These are phyloP conservation scores for Pseudozyma sp. DNA, from an alignment of 1,284 basidiomycete species.

Conservation along the genomic window DNA sequence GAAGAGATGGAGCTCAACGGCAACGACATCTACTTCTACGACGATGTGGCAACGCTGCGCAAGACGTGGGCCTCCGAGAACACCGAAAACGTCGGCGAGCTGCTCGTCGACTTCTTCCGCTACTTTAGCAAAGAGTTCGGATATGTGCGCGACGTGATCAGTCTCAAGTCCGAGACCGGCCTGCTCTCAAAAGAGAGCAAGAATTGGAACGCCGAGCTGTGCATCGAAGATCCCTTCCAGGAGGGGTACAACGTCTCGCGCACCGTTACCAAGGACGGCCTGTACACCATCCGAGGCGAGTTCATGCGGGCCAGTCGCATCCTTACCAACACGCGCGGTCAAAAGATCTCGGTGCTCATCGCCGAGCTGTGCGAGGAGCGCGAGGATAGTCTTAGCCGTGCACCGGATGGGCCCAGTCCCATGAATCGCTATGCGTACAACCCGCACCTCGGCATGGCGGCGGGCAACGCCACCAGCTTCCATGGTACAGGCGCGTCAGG, in stretches of 20 bases:
- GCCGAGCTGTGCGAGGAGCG: slow-evolving; percentile 67
- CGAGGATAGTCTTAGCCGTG: slow-evolving; percentile 64
- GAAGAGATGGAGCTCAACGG: slow-evolving; percentile 81
- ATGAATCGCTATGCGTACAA: slow-evolving; percentile 36
- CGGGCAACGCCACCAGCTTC: slow-evolving; percentile 21
- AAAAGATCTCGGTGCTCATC: slow-evolving; percentile 57
- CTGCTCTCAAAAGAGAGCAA: slow-evolving; percentile 88
- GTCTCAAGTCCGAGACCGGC: slow-evolving; percentile 81
- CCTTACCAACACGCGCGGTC: slow-evolving; percentile 54
- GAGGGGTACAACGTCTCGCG: slow-evolving; percentile 92
- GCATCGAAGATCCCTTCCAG: slow-evolving; percentile 90
- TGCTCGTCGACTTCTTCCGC: slow-evolving; percentile 97
- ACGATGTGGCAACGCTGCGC: slow-evolving; percentile 90
- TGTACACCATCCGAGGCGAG: slow-evolving; percentile 96
- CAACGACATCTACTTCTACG: slow-evolving; percentile 82
- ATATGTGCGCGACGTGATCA: slow-evolving; percentile 90
- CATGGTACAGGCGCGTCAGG: slow-evolving; percentile 22
- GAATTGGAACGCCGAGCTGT: slow-evolving; percentile 86
- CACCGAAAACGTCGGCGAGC: slow-evolving; percentile 89
- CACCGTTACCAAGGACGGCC: slow-evolving; percentile 94
- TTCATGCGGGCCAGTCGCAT: slow-evolving; percentile 92
- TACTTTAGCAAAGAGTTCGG: slow-evolving; percentile 94
- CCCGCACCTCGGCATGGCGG: slow-evolving; percentile 23
- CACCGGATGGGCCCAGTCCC: slow-evolving; percentile 55
- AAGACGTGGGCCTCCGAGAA: slow-evolving; percentile 94